Base-by-base conservation (phyloP, 139 green algal genomes). In the Chlamydomonas incerta region DNA sequence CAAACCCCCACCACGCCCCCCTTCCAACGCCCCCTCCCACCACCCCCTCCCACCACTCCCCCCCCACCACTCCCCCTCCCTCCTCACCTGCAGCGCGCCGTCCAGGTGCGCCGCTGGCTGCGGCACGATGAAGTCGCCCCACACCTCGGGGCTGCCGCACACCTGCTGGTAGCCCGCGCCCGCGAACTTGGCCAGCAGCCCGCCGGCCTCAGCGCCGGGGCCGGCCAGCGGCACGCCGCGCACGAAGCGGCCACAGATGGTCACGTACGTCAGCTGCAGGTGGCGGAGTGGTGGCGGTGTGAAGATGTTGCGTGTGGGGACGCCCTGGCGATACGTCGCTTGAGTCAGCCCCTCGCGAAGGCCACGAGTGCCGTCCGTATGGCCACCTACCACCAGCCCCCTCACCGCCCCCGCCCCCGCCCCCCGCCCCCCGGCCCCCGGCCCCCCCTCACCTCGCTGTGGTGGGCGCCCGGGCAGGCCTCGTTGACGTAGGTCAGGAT, bases 141-240 rank as follows among this genome's bases (percentile, higher is more conserved):
- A 95, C n/a, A 94, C 94, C 18, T 94, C 91, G 0, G 94, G 85
- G 0, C 91, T 60, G 29, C 95, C 95, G 86, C 95, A 98, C 58
- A 98, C 94, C 91, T 98, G 95, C 87, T 96, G 90, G 82, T 98
- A 98, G 10, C 95, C 95, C n/a, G 88, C 84, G 0, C 96, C 96
- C 37, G 93, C 93, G 52, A 97, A 90, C 37, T 91, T 89, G 82
- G 92, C 87, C 57, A 90, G 33, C 35, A 60, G 50, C 9, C 41
- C 55, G 34, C 35, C 74, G 52, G 9, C 28, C 58, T 37, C 9
- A 13, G 29, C n/a, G 57, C 28, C 90, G 33, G 90, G 74, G 2
- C 75, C 88, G 47, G 62, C 60, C 17, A 95, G 87, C 34, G 67
- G 60, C 2, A 88, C 91, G 0, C 96, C 96, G 63, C 95, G 90